A percentile compares a stretch with the other conserved stretches of the same genome.
Conservation (phyloP, 176 grass and related monocot species). For the Zea luxurians region DNA sequence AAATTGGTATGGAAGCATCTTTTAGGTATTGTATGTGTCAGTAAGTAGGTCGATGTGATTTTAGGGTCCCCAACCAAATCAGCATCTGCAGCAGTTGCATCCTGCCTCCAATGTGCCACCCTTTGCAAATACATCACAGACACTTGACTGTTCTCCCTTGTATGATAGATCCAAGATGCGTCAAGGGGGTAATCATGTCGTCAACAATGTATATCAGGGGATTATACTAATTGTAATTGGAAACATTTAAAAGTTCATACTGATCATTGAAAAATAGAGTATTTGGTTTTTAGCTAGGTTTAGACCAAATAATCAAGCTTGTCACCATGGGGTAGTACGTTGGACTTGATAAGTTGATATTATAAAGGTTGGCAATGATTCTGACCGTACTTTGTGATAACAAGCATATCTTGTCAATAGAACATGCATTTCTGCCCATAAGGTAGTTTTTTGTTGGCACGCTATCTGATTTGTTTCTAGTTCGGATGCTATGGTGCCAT, state of each 20-base stretch:
- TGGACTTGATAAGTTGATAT: slow-evolving; percentile 12
- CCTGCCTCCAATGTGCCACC: neutral
- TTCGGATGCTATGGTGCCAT: neutral
- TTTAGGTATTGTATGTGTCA: neutral
- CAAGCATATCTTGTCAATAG: slow-evolving; percentile 6
- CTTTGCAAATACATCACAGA: neutral
- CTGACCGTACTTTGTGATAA: neutral
- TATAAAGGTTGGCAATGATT: neutral
- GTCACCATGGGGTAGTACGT: neutral
- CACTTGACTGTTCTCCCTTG: neutral
- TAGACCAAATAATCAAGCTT: neutral
- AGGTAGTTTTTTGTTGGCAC: neutral
- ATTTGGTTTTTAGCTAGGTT: neutral
- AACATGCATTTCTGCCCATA: neutral
- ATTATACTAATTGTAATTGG: neutral
- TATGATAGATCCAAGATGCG: slow-evolving; percentile 8
- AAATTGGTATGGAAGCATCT: neutral
- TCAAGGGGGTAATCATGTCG: neutral
- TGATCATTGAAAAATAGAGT: neutral
- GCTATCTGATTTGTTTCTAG: slow-evolving; percentile 18
- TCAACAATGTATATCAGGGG: neutral
- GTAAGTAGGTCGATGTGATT: neutral
- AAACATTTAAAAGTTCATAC: neutral
- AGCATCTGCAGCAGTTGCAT: neutral
- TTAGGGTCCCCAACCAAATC: neutral